phyloP scores from a whole-genome alignment of 768 basidiomycete genomes.

The Amanita exitialis region DNA sequence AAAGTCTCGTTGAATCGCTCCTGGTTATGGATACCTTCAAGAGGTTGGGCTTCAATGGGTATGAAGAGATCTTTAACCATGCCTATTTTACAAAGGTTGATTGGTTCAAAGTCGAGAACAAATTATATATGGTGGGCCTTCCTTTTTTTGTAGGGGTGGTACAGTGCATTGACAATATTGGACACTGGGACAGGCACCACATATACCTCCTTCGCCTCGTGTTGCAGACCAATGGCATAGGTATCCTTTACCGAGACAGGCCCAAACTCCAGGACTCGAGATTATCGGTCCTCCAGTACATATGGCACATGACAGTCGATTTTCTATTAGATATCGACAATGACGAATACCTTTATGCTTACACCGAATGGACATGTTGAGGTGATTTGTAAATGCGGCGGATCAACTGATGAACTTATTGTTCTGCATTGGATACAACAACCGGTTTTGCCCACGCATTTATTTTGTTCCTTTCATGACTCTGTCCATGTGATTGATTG shows the following conservation, averaged over 20 bases:
- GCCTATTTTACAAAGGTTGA: constrained; percentile 35
- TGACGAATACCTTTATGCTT: background rate
- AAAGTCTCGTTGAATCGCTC: constrained; percentile 31
- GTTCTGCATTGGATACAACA: background rate
- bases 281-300: constrained; percentile 22
- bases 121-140: constrained; percentile 34
- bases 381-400: background rate
- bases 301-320: constrained; percentile 27
- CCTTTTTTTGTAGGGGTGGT: background rate
- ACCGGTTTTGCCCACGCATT: background rate
- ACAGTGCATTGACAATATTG: background rate
- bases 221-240: constrained; percentile 25
- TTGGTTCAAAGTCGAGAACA: constrained; percentile 34
- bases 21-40: constrained; percentile 23
- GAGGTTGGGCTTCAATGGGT: constrained; percentile 22
- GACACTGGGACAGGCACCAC: constrained; percentile 28
- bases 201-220: constrained; percentile 19
- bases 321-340: constrained; percentile 12
- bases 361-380: background rate
- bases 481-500: background rate
- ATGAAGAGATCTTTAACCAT: constrained; percentile 26
- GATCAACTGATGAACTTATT: background rate
- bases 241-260: constrained; percentile 23
- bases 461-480: background rate
- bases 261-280: constrained; percentile 28